A percentile compares a stretch with the other conserved stretches of the same genome.
Evolutionary conservation across 345 rosid genomes (phyloP).

Genomic region (Anacardium occidentale): DNA sequence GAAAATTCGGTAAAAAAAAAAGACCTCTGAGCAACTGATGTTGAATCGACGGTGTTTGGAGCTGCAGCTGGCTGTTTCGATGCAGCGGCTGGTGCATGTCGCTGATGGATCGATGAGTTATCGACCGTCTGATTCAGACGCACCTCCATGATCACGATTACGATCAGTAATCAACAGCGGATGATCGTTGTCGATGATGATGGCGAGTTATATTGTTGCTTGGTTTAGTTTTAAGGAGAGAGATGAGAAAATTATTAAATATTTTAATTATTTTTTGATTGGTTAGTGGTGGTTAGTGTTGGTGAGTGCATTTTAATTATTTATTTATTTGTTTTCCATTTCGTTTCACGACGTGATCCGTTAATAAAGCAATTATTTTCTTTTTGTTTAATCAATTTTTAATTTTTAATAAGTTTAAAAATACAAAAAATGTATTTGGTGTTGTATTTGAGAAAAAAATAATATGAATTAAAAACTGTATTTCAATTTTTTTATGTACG

Average conservation of each 20-base stretch:
- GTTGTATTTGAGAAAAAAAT: no score
- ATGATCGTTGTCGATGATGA: not conserved
- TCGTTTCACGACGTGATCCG: not conserved
- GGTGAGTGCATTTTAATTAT: not conserved
- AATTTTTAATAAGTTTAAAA: no score
- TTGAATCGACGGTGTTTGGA: conserved; percentile 38
- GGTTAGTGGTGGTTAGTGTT: not conserved
- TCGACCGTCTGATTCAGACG: conserved; percentile 46
- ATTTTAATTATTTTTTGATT: not conserved
- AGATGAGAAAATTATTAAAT: not conserved
- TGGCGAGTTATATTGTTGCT: not conserved
- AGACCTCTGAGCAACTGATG: conserved; percentile 56
- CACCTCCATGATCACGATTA: conserved; percentile 40
- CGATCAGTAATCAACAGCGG: conserved; percentile 6
- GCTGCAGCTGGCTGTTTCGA: conserved; percentile 44
- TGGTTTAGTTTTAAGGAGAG: conserved; percentile 3
- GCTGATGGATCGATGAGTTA: conserved; percentile 37
- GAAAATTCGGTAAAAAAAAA: not conserved
- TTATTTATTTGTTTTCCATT: not conserved
- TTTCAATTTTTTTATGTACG: no score
- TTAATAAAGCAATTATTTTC: no score
- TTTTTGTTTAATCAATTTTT: no score
- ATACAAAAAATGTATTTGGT: no score
- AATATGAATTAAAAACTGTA: no score
- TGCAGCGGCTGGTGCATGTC: conserved; percentile 28